Conservation (phyloP, 2,329 filamentous ascomycete species). For the Aspergillus tubingensis region DNA sequence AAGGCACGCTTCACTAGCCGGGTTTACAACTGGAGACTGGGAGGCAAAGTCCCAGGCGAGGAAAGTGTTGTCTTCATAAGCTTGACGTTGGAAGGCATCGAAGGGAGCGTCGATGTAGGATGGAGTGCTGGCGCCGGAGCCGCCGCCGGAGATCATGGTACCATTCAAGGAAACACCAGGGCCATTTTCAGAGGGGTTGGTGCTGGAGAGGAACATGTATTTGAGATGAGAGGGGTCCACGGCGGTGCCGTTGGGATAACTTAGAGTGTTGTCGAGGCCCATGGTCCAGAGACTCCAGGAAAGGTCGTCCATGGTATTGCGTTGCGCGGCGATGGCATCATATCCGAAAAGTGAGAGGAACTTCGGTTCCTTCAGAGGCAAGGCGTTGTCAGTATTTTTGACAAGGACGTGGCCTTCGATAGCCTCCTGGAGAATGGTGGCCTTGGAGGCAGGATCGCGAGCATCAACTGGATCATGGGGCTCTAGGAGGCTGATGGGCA, state of each 20-base stretch:
- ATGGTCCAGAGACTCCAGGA: conserved; percentile 6
- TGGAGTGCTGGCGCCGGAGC: conserved; percentile 53
- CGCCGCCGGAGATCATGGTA: conserved; percentile 51
- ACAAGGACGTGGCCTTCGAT: conserved; percentile 60
- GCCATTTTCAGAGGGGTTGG: conserved; percentile 24
- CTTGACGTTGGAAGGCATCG: conserved; percentile 56
- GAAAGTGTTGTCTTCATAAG: conserved; percentile 57
- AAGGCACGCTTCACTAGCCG: conserved; percentile 35
- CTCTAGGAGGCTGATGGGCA: conserved; percentile 41
- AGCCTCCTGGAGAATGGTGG: conserved; percentile 50
- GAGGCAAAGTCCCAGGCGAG: conserved; percentile 62
- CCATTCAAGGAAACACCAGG: conserved; percentile 47
- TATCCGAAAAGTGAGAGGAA: conserved; percentile 61
- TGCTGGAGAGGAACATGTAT: conserved; percentile 23
- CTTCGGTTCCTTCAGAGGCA: conserved; percentile 46
- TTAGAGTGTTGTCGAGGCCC: conserved; percentile 3
- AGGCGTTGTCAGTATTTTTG: conserved; percentile 53
- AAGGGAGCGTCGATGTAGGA: conserved; percentile 56
- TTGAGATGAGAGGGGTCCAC: conserved; percentile 14
- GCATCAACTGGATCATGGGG: conserved; percentile 56
- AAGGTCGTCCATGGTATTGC: conserved; percentile 31
- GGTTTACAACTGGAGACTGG: conserved; percentile 51
- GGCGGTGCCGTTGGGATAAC: conserved; percentile 15
- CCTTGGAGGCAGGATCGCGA: conserved; percentile 42
- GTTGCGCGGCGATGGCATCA: conserved; percentile 46